Evolutionary conservation across 2,329 filamentous ascomycete genomes (phyloP).

Genomic region (Penicillium sp.): DNA sequence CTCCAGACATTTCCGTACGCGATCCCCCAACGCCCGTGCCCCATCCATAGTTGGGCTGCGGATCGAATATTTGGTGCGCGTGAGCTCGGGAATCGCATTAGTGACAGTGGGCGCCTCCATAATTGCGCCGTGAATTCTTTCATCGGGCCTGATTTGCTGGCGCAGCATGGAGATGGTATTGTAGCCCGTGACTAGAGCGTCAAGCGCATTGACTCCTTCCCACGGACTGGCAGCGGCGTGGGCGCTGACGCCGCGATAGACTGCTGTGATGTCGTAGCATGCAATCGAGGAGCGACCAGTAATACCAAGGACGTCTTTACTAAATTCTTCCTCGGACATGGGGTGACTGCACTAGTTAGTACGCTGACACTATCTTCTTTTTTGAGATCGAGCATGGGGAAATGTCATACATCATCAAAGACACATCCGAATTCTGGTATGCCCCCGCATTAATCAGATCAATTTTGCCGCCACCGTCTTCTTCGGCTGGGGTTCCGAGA

Average conservation of each 20-base stretch:
- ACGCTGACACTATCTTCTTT: constrained; percentile 23
- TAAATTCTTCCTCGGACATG: no score
- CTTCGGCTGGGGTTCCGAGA: constrained; percentile 20
- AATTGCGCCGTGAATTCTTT: constrained; percentile 54
- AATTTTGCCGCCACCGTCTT: constrained; percentile 20
- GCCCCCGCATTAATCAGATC: constrained; percentile 15
- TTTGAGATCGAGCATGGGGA: constrained; percentile 27
- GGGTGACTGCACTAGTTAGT: no score
- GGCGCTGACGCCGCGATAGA: constrained; percentile 28
- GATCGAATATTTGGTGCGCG: constrained; percentile 47
- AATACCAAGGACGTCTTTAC: no score
- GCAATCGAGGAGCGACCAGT: no score
- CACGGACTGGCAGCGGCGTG: constrained; percentile 58
- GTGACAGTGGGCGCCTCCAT: constrained; percentile 53
- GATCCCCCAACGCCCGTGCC: constrained; percentile 32
- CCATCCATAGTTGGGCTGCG: constrained; percentile 43
- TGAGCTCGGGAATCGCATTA: constrained; percentile 57
- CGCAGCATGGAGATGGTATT: constrained; percentile 51
- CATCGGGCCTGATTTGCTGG: constrained; percentile 55
- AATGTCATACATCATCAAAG: constrained; percentile 43
- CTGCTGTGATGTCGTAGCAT: no score
- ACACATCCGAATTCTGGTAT: constrained; percentile 25
- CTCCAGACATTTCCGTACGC: constrained; percentile 33
- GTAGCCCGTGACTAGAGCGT: constrained; percentile 53
- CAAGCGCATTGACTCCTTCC: constrained; percentile 59